Conservation (phyloP, 2,329 filamentous ascomycete species). For the Talaromyces pinophilus region DNA sequence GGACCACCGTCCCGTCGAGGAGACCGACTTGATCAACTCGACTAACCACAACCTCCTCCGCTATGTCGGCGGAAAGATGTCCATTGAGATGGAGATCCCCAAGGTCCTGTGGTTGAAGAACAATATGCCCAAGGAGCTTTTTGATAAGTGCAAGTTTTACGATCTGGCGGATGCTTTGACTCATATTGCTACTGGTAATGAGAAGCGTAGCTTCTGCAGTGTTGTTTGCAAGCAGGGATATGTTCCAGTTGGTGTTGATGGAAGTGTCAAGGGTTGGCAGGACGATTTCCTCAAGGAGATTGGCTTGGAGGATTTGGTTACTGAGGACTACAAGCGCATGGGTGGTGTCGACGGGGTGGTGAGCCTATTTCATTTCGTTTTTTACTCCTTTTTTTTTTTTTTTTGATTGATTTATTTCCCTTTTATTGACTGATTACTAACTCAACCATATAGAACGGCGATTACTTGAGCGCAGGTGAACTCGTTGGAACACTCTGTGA, state of each 20-base stretch:
- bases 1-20: slow-evolving; percentile 86
- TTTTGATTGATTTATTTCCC: slow-evolving; percentile 27
- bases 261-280: slow-evolving; percentile 97
- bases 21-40: slow-evolving; percentile 90
- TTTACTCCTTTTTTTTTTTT: slow-evolving; percentile 27
- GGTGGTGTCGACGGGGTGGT: slow-evolving; percentile 95
- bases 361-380: slow-evolving; percentile 53
- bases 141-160: slow-evolving; percentile 94
- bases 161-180: slow-evolving; percentile 91
- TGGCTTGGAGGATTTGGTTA: slow-evolving; percentile 77
- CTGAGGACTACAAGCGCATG: slow-evolving; percentile 89
- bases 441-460: slow-evolving; percentile 68
- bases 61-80: slow-evolving; percentile 98
- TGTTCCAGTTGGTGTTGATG: slow-evolving; percentile 94
- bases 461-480: slow-evolving; percentile 88
- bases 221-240: slow-evolving; percentile 97
- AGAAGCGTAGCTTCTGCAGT: slow-evolving; percentile 91
- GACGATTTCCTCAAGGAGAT: slow-evolving; percentile 88
- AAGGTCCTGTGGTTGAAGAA: slow-evolving; percentile 99
- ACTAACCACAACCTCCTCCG: slow-evolving; percentile 90
- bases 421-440: slow-evolving; percentile 13
- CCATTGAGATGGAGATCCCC: slow-evolving; percentile 98
- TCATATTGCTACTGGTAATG: slow-evolving; percentile 87
- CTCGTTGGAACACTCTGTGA: slow-evolving; percentile 82
- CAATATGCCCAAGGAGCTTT: slow-evolving; percentile 90